Evolutionary conservation across 352 stramenopile species (phyloP).

Genomic region (Thalassiosira livingstoniorum): DNA sequence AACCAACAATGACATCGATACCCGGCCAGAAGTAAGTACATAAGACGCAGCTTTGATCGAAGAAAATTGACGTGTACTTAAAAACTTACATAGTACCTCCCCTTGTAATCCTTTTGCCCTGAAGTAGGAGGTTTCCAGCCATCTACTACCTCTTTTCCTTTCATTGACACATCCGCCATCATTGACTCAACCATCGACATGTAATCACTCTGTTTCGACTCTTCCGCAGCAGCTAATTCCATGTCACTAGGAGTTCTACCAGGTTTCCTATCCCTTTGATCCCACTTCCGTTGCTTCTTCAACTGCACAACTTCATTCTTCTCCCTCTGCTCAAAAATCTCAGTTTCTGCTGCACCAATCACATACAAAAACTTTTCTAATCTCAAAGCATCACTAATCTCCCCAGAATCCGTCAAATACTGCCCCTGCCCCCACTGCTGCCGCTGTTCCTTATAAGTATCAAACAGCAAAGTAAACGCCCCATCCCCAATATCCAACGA

Average conservation of each 20-base stretch:
- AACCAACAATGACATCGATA: too few species aligned
- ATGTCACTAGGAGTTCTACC: conserved; percentile 77
- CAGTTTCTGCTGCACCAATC: conserved; percentile 93
- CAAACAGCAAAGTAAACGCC: conserved; percentile 95
- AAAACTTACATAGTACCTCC: conserved; percentile 91
- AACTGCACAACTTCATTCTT: conserved; percentile 76
- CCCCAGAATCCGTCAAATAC: conserved; percentile 92
- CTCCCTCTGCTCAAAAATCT: conserved; percentile 89
- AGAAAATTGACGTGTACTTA: too few species aligned
- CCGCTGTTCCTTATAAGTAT: conserved; percentile 91
- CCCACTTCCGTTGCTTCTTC: conserved; percentile 83
- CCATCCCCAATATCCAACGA: conserved; percentile 98
- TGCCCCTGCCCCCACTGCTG: conserved; percentile 87
- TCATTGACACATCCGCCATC: conserved; percentile 62
- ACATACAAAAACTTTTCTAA: conserved; percentile 92
- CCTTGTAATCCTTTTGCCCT: conserved; percentile 85
- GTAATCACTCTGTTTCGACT: conserved; percentile 81
- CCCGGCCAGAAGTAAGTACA: too few species aligned
- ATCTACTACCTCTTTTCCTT: conserved; percentile 71
- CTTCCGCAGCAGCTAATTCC: conserved; percentile 67
- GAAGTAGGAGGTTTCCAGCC: conserved; percentile 65
- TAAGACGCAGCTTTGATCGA: too few species aligned
- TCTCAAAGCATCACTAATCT: conserved; percentile 90
- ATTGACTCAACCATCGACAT: conserved; percentile 74
- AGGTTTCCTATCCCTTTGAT: conserved; percentile 78